Conservation (phyloP, 345 rosid species). For the Streptanthus diversifolius region DNA sequence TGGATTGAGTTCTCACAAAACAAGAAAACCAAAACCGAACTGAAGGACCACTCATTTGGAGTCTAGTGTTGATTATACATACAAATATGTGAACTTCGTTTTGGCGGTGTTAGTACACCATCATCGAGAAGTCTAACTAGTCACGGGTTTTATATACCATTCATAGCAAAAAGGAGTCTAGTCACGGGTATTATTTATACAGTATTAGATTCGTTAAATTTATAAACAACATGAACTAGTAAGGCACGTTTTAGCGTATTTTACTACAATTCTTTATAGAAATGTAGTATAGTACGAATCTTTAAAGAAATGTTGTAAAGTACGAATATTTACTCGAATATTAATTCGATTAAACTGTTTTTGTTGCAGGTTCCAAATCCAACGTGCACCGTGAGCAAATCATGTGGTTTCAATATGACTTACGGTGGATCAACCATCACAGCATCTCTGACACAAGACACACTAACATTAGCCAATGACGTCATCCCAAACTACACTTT, state of each 20-base stretch:
- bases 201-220: not conserved
- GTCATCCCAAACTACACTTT: conserved; percentile 62
- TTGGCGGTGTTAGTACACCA: conserved; percentile 6
- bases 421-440: conserved; percentile 72
- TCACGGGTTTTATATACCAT: conserved; percentile 14
- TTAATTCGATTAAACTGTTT: not conserved
- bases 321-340: not conserved
- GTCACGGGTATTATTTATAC: conserved; percentile 18
- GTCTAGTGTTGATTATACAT: not conserved
- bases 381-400: conserved; percentile 49
- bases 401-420: conserved; percentile 75
- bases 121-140: conserved; percentile 9
- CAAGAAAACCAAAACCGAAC: conserved; percentile 14
- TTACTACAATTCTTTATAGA: no score
- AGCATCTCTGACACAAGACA: conserved; percentile 68
- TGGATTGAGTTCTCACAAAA: not conserved
- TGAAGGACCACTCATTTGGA: conserved; percentile 20
- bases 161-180: not conserved
- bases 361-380: conserved; percentile 57
- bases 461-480: conserved; percentile 55
- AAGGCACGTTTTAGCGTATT: no score
- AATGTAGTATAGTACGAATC: not conserved
- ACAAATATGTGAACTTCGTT: conserved; percentile 3
- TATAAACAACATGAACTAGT: conserved; percentile 10
- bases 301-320: not conserved